Percentiles rank a stretch among this genome's conserved stretches.
These are phyloP conservation scores for Areca catechu DNA, from an alignment of 176 grass and related monocot genomes.

Conservation along the genomic window DNA sequence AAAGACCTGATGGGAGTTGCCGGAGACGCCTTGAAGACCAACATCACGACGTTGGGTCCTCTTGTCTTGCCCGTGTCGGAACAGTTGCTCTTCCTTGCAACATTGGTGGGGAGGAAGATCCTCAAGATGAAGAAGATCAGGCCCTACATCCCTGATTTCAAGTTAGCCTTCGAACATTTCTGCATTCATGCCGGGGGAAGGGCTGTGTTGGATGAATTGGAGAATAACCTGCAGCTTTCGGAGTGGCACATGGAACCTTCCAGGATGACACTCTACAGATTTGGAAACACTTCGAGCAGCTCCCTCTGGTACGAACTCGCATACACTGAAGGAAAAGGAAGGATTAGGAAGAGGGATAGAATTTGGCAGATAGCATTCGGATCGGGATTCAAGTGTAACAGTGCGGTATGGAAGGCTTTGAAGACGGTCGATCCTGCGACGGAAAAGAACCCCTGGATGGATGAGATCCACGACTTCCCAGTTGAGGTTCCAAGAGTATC, in stretches of 20 bases:
- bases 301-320: constrained; percentile 4
- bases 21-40: constrained; percentile 3
- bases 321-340: background rate
- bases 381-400: constrained; percentile 18
- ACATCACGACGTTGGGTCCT: constrained; percentile 5
- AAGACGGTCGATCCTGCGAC: constrained; percentile 3
- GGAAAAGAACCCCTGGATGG: constrained; percentile 18
- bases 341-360: constrained; percentile 4
- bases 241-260: constrained; percentile 11
- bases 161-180: constrained; percentile 7
- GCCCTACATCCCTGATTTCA: constrained; percentile 8
- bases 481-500: background rate
- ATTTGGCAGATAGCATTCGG: constrained; percentile 17
- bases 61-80: constrained; percentile 7
- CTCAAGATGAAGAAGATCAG: constrained; percentile 14
- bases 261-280: constrained; percentile 5
- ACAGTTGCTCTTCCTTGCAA: constrained; percentile 5
- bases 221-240: constrained; percentile 1
- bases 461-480: constrained; percentile 3
- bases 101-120: constrained; percentile 3
- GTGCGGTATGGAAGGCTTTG: constrained; percentile 1
- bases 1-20: constrained; percentile 9
- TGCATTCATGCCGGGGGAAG: constrained; percentile 6
- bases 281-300: constrained; percentile 1
- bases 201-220: background rate